phyloP scores from a whole-genome alignment of 768 basidiomycete genomes.

The Trametes sanguinea region DNA sequence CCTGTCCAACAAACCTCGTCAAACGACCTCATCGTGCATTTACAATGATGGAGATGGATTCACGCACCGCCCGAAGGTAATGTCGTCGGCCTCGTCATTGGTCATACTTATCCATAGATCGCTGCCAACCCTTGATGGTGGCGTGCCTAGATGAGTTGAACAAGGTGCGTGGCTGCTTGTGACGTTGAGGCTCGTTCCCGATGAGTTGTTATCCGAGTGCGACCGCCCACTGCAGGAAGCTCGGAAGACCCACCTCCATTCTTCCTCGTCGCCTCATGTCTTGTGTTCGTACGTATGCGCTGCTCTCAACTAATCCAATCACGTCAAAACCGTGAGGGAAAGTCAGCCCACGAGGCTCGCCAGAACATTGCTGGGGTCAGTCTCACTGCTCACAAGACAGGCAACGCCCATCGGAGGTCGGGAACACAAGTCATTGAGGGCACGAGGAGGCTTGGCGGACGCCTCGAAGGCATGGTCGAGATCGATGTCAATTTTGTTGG shows the following conservation, averaged over 20 bases:
- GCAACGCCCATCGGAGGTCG: neutral
- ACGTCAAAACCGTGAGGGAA: slow-evolving; percentile 10
- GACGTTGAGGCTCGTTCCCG: no score
- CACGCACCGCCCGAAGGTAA: neutral
- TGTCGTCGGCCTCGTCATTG: neutral
- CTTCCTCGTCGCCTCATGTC: neutral
- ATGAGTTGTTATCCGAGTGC: no score
- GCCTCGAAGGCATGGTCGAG: neutral
- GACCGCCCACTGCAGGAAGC: no score
- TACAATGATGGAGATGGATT: neutral
- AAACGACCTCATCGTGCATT: neutral
- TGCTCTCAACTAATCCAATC: slow-evolving; percentile 9
- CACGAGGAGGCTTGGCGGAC: neutral
- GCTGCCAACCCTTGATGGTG: slow-evolving; percentile 8
- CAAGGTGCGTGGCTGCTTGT: neutral
- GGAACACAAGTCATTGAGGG: neutral
- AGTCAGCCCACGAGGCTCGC: slow-evolving; percentile 9
- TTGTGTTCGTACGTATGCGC: neutral
- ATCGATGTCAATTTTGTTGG: no score
- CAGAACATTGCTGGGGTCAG: slow-evolving; percentile 13
- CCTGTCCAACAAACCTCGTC: neutral
- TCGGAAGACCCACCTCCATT: neutral
- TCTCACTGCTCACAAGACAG: neutral
- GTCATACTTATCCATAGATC: neutral
- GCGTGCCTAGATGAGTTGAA: neutral